Percentiles rank a stretch among this genome's conserved stretches.
Evolutionary conservation across 108 stramenopile genomes (phyloP).

Genomic region (Schizochytrium sp.): DNA sequence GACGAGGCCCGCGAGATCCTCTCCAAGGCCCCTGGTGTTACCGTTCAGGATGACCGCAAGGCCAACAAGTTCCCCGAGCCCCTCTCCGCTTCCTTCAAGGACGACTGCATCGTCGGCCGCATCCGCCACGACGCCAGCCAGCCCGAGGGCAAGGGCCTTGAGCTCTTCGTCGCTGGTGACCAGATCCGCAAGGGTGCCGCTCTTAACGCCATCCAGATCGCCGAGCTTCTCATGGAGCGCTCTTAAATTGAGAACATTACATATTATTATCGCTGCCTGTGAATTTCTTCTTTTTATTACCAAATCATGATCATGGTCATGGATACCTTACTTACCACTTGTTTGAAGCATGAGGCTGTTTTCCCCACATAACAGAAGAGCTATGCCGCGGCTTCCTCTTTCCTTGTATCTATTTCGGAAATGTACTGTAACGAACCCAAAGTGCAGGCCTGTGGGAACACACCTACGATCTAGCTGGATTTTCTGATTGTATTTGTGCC

Average conservation of each 20-base stretch:
- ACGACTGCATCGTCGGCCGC: conserved; percentile 67
- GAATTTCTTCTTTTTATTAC: too few species aligned
- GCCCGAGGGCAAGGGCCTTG: conserved; percentile 60
- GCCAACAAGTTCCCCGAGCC: conserved; percentile 67
- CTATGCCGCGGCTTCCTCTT: too few species aligned
- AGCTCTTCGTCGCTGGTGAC: conserved; percentile 67
- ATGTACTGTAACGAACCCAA: too few species aligned
- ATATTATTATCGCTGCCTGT: too few species aligned
- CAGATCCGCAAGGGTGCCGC: conserved; percentile 67
- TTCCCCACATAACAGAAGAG: too few species aligned
- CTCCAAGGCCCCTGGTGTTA: conserved; percentile 62
- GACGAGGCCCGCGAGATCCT: conserved; percentile 60
- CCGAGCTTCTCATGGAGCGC: conserved; percentile 62
- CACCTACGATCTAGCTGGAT: too few species aligned
- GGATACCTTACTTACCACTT: too few species aligned
- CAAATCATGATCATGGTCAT: too few species aligned
- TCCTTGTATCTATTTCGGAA: too few species aligned
- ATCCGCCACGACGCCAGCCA: conserved; percentile 61
- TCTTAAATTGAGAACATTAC: background rate
- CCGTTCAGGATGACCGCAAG: conserved; percentile 68
- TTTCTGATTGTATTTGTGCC: too few species aligned
- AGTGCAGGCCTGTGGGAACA: too few species aligned
- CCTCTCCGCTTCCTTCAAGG: conserved; percentile 61
- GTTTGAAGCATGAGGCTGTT: too few species aligned
- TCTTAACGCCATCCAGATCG: conserved; percentile 65